Percentiles rank a stretch among this genome's conserved stretches.
Evolutionary conservation across 2,329 filamentous ascomycete genomes (phyloP).

Genomic region (Sphaerulina vaccinii): DNA sequence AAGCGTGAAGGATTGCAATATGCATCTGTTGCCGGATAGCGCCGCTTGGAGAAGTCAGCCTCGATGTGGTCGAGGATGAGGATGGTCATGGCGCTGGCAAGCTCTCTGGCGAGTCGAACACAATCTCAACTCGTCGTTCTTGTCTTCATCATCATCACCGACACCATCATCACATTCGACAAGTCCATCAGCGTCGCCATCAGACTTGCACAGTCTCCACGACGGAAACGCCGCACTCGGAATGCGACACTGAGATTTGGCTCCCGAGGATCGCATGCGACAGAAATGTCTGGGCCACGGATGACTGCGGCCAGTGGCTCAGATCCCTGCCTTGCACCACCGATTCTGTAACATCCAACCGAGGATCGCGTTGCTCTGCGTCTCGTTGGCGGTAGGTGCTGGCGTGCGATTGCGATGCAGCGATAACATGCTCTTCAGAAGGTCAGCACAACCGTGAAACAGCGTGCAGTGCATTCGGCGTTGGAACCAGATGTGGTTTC

Average conservation of each 20-base stretch:
- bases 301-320: not conserved
- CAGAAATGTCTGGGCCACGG: not conserved
- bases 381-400: not conserved
- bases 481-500: too few relatives aligned
- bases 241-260: not conserved
- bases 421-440: too few relatives aligned
- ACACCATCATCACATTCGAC: not conserved
- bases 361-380: too few relatives aligned
- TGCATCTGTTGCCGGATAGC: not conserved
- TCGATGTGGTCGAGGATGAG: not conserved
- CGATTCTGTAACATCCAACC: too few relatives aligned
- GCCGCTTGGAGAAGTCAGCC: not conserved
- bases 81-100: not conserved
- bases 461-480: too few relatives aligned
- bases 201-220: not conserved
- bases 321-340: not conserved
- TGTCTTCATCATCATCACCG: not conserved
- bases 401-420: not conserved
- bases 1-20: not conserved
- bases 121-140: not conserved
- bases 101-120: not conserved
- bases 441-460: too few relatives aligned
- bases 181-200: not conserved
- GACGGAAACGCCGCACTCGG: not conserved
- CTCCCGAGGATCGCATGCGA: not conserved